A percentile compares a stretch with the other conserved stretches of the same genome.
Conservation (phyloP, 2,329 filamentous ascomycete species). For the Sclerotinia trifoliorum region DNA sequence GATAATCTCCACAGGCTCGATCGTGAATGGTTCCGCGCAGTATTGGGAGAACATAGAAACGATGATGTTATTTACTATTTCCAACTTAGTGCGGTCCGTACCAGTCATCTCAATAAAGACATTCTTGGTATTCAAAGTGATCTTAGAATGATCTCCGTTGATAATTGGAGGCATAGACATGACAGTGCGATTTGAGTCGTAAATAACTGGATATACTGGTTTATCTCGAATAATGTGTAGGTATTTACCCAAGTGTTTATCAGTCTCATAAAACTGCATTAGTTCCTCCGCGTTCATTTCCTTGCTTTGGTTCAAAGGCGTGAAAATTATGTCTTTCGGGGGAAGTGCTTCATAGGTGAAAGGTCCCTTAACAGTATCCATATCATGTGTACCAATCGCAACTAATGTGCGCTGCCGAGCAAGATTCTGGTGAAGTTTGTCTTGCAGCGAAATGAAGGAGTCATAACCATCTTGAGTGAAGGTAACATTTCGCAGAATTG, state of each 20-base stretch:
- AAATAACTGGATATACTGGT: slow-evolving; percentile 93
- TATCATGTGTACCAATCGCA: slow-evolving; percentile 95
- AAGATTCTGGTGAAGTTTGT: slow-evolving; percentile 96
- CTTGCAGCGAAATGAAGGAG: slow-evolving; percentile 95
- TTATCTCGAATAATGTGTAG: slow-evolving; percentile 93
- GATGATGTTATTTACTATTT: slow-evolving; percentile 93
- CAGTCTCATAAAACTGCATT: slow-evolving; percentile 93
- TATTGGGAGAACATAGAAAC: slow-evolving; percentile 97
- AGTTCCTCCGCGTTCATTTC: slow-evolving; percentile 83
- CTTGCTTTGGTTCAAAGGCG: slow-evolving; percentile 86
- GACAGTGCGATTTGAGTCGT: slow-evolving; percentile 81
- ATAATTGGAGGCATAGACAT: slow-evolving; percentile 97
- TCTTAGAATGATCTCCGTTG: slow-evolving; percentile 96
- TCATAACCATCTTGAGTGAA: slow-evolving; percentile 92
- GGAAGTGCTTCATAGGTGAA: slow-evolving; percentile 94
- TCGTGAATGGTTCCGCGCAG: slow-evolving; percentile 81
- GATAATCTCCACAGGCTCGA: slow-evolving; percentile 89
- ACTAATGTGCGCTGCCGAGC: slow-evolving; percentile 90
- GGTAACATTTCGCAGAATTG: slow-evolving; percentile 84
- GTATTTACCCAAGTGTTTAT: slow-evolving; percentile 86
- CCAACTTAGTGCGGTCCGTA: slow-evolving; percentile 91
- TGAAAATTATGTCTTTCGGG: slow-evolving; percentile 90
- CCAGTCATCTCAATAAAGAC: slow-evolving; percentile 97
- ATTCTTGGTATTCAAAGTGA: slow-evolving; percentile 85
- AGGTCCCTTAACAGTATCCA: slow-evolving; percentile 88